phyloP scores from a whole-genome alignment of 768 basidiomycete species.

The Suillus occidentalis region DNA sequence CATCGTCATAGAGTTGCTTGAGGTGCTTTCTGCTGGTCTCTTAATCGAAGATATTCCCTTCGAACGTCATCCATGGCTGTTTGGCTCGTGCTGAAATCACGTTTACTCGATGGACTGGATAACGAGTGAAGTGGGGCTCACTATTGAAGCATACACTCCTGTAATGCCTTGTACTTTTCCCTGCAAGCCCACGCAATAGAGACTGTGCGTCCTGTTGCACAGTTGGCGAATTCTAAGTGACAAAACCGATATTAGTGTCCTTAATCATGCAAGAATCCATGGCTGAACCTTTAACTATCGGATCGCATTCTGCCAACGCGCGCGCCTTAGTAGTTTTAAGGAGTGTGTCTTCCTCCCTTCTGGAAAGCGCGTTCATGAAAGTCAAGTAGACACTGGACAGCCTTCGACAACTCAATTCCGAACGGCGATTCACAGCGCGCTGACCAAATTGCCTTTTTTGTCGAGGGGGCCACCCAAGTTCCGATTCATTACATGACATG shows the following conservation, averaged over 20 bases:
- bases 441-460: slow-evolving; percentile 1
- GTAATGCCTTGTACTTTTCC: slow-evolving; percentile 63
- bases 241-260: background rate
- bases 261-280: background rate
- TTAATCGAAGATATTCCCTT: slow-evolving; percentile 69
- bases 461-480: background rate
- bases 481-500: background rate
- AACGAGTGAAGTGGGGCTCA: slow-evolving; percentile 38
- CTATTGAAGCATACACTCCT: slow-evolving; percentile 81
- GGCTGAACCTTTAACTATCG: slow-evolving; percentile 63
- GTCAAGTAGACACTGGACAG: background rate
- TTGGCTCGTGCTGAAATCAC: slow-evolving; percentile 57
- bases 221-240: slow-evolving; percentile 78
- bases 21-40: slow-evolving; percentile 37
- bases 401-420: background rate
- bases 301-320: slow-evolving; percentile 78
- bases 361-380: slow-evolving; percentile 79
- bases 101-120: background rate
- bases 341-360: slow-evolving; percentile 85
- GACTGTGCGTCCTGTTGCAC: slow-evolving; percentile 75
- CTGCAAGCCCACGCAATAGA: slow-evolving; percentile 87
- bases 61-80: slow-evolving; percentile 74
- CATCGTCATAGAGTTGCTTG: background rate
- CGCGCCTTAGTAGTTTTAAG: slow-evolving; percentile 77
- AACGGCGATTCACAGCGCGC: background rate